Evolutionary conservation across 805 yeast species (phyloP).

Genomic region (Saturnispora sekii): DNA sequence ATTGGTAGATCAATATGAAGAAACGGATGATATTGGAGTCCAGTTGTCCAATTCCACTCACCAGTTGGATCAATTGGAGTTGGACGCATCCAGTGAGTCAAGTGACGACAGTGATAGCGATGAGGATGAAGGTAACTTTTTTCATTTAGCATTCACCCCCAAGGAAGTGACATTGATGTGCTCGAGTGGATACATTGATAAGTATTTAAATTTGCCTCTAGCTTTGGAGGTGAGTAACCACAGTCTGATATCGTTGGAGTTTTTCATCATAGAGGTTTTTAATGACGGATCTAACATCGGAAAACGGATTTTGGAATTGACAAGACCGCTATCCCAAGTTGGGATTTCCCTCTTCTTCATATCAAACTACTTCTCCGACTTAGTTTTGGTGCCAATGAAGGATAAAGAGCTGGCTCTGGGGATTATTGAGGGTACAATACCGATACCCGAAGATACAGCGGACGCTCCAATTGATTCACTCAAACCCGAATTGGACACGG

Average conservation of each 20-base stretch:
- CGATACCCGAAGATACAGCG: no score
- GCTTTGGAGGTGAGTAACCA: constrained; percentile 26
- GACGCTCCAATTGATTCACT: constrained; percentile 18
- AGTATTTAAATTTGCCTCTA: constrained; percentile 33
- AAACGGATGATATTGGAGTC: constrained; percentile 6
- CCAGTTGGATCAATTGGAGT: constrained; percentile 4
- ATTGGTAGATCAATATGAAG: constrained; percentile 25
- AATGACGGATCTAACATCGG: constrained; percentile 49
- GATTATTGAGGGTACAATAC: constrained; percentile 28
- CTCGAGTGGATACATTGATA: constrained; percentile 29
- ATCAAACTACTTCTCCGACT: constrained; percentile 54
- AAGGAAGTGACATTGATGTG: constrained; percentile 55
- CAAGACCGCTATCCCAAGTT: constrained; percentile 48
- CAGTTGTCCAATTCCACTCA: constrained; percentile 7
- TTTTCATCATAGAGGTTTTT: constrained; percentile 47
- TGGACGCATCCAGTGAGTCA: not conserved
- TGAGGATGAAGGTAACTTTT: constrained; percentile 36
- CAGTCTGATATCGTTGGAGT: constrained; percentile 34
- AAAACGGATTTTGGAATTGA: constrained; percentile 43
- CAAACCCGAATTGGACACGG: constrained; percentile 34
- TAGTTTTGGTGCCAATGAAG: constrained; percentile 45
- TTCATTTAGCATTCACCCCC: constrained; percentile 55
- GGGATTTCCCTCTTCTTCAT: constrained; percentile 51
- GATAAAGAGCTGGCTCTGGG: constrained; percentile 35
- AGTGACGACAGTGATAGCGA: constrained; percentile 2